phyloP scores from a whole-genome alignment of 768 basidiomycete species.

The Lentinula lateritia region DNA sequence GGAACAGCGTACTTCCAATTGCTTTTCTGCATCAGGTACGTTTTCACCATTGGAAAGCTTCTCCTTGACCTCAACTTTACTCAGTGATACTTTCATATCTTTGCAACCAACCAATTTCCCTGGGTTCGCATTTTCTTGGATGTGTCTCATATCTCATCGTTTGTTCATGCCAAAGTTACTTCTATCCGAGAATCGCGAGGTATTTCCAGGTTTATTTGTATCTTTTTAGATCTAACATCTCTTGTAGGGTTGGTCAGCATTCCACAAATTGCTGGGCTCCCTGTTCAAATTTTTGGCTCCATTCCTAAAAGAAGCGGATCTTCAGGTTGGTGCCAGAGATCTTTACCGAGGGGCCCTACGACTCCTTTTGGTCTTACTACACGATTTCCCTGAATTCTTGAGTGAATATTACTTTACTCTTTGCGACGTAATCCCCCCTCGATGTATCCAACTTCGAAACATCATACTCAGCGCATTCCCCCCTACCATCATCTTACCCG shows the following conservation, averaged over 20 bases:
- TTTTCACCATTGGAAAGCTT: neutral
- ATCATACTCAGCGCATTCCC: slow-evolving; percentile 97
- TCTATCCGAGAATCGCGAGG: slow-evolving; percentile 82
- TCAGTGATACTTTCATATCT: slow-evolving; percentile 91
- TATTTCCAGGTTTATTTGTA: slow-evolving; percentile 21
- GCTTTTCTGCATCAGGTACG: slow-evolving; percentile 81
- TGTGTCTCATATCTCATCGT: slow-evolving; percentile 92
- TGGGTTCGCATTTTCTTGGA: slow-evolving; percentile 97
- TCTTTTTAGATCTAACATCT: slow-evolving; percentile 6
- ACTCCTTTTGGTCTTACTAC: slow-evolving; percentile 88
- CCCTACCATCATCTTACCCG: slow-evolving; percentile 70
- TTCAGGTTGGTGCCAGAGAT: slow-evolving; percentile 76
- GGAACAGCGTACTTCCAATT: slow-evolving; percentile 88
- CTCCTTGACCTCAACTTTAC: slow-evolving; percentile 8
- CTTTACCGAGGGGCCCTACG: slow-evolving; percentile 89
- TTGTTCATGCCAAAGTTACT: slow-evolving; percentile 97
- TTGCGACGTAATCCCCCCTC: slow-evolving; percentile 86
- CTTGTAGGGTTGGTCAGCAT: slow-evolving; percentile 83
- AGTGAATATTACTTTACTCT: slow-evolving; percentile 96
- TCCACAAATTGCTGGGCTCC: slow-evolving; percentile 90
- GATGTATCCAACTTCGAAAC: slow-evolving; percentile 95
- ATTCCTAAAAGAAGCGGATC: slow-evolving; percentile 79
- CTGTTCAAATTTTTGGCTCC: slow-evolving; percentile 93
- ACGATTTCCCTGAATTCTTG: slow-evolving; percentile 98
- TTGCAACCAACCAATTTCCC: slow-evolving; percentile 96